Conservation (phyloP, 495 filamentous ascomycete genomes). For the Penicillium paxilli region DNA sequence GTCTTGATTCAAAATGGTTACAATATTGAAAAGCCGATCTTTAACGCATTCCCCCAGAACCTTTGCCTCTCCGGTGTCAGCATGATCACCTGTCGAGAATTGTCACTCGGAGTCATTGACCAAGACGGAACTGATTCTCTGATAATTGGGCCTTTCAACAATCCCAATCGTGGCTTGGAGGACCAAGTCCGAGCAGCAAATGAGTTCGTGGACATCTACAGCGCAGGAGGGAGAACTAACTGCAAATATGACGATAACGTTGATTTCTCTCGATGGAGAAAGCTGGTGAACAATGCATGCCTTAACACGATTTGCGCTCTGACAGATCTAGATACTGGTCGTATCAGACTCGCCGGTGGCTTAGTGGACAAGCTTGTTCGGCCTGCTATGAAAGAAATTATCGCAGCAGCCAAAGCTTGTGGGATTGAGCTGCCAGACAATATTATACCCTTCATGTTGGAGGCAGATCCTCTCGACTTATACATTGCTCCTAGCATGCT, state of each 20-base stretch:
- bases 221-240: conserved; percentile 25
- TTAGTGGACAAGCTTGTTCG: conserved; percentile 9
- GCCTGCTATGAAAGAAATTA: conserved; percentile 17
- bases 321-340: conserved; percentile 10
- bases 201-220: conserved; percentile 43
- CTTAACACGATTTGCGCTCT: conserved; percentile 13
- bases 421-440: conserved; percentile 35
- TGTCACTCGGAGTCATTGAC: conserved; percentile 39
- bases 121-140: conserved; percentile 43
- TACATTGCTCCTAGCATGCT: conserved; percentile 49
- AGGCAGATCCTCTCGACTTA: conserved; percentile 34
- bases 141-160: conserved; percentile 46
- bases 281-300: conserved; percentile 24
- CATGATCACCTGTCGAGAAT: conserved; percentile 51
- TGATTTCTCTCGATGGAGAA: conserved; percentile 42
- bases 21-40: conserved; percentile 59
- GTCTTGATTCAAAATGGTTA: conserved; percentile 64
- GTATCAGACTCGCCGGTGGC: conserved; percentile 8
- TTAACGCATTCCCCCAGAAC: conserved; percentile 50
- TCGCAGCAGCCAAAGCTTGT: conserved; percentile 9
- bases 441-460: conserved; percentile 33
- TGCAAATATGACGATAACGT: conserved; percentile 35
- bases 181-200: conserved; percentile 25
- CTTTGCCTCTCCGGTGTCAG: conserved; percentile 53
- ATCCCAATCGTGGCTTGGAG: conserved; percentile 19